Base-by-base conservation (phyloP, 2,329 filamentous ascomycete genomes). In the Ceratocystis harringtonii region DNA sequence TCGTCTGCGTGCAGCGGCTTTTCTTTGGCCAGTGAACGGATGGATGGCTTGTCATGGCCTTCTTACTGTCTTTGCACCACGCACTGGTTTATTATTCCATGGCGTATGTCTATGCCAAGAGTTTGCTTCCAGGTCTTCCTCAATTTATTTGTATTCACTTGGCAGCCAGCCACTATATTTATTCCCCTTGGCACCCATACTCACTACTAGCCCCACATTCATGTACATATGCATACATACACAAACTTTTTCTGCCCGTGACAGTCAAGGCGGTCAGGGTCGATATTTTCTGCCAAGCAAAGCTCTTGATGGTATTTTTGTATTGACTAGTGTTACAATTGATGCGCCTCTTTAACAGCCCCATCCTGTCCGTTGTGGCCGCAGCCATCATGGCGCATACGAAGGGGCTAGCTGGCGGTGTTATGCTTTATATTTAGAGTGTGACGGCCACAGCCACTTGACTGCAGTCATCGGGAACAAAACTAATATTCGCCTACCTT, bases 401-500 rank as follows among this genome's bases (percentile, higher is more conserved):
- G 1, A 15, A 12, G 36, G 12, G 36, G 36, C 32, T 41, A 15
- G 36, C 12, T 28, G 36, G 36, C 28, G 22, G 3, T 1, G n/a
- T 12, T 22, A 44, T 15, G 3, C 7, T 28, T 12, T 22, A 44
- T 15, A 41, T 61, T 25, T 61, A 15, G 60, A 48, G 45, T 50
- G 61, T 52, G 44, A 50, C 25, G 25, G 30, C 61, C 25, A 63
- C 61, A 63, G 61, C 61, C 62, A 64, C 62, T 64, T 36, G 62
- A 7, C 62, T 44, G 52, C 22, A 5, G 61, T 45, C 25, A 30
- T 63, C 25, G 44, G 44, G 44, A 50, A 25, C 36, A 12, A 22
- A n/a, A 32, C 12, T 25, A 65, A 61, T 64, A 68, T 68, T 69
- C 68, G 66, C 68, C 66, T 58, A 58, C 55, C 55, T 58, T 58